phyloP scores from a whole-genome alignment of 352 stramenopile genomes.

The Phytophthora niederhauseri region DNA sequence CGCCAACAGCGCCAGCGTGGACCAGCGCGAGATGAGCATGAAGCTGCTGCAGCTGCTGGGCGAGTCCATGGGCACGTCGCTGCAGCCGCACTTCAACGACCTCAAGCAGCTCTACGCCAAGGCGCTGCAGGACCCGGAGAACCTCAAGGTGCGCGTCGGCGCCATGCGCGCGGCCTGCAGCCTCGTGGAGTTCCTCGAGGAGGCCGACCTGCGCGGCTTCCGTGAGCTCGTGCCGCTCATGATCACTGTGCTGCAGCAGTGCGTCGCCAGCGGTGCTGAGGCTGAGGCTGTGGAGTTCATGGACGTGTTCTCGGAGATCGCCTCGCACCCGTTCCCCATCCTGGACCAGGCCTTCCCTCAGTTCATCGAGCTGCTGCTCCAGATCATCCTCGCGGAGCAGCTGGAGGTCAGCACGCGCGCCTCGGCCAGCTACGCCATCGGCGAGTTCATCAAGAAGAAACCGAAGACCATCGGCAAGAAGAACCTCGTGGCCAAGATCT shows the following conservation, averaged over 20 bases:
- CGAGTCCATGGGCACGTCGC: slow-evolving; percentile 89
- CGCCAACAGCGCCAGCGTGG: slow-evolving; percentile 75
- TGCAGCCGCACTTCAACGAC: slow-evolving; percentile 84
- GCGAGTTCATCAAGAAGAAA: slow-evolving; percentile 91
- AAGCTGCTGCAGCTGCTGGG: slow-evolving; percentile 94
- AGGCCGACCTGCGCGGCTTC: slow-evolving; percentile 73
- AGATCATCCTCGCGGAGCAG: slow-evolving; percentile 78
- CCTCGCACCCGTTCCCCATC: slow-evolving; percentile 84
- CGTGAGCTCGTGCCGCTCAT: slow-evolving; percentile 81
- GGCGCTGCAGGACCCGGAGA: slow-evolving; percentile 79
- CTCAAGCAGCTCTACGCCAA: slow-evolving; percentile 81
- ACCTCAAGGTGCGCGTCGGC: slow-evolving; percentile 82
- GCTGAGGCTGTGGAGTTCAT: slow-evolving; percentile 87
- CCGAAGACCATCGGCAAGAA: slow-evolving; percentile 91
- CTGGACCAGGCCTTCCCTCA: slow-evolving; percentile 79
- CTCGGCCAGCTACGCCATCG: slow-evolving; percentile 81
- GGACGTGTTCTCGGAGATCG: slow-evolving; percentile 88
- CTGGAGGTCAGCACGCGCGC: slow-evolving; percentile 82
- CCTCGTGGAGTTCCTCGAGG: slow-evolving; percentile 84
- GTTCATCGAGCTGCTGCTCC: slow-evolving; percentile 85
- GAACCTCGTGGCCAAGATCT: slow-evolving; percentile 82
- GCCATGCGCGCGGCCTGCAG: slow-evolving; percentile 82
- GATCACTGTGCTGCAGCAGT: slow-evolving; percentile 88
- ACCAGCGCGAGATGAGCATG: slow-evolving; percentile 93
- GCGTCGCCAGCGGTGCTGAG: slow-evolving; percentile 77